Evolutionary conservation across 2,329 filamentous ascomycete genomes (phyloP).

Genomic region (Colletotrichum destructivum): DNA sequence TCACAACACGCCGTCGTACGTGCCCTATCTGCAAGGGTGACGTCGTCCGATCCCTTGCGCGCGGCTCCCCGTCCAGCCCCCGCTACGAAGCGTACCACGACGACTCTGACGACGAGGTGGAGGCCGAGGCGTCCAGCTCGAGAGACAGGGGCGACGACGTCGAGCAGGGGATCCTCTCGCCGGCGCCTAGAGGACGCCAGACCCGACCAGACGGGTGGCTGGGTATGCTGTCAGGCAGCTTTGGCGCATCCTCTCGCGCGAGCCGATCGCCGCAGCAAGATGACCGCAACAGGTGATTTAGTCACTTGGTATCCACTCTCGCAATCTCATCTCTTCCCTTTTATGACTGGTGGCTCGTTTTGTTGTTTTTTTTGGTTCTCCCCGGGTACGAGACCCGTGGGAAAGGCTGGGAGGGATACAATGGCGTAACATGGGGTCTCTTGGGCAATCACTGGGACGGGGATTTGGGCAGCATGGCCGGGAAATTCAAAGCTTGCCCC

Average conservation of each 20-base stretch:
- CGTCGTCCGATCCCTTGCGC: slow-evolving; percentile 81
- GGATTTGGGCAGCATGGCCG: slow-evolving; percentile 33
- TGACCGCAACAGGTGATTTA: slow-evolving; percentile 34
- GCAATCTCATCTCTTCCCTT: slow-evolving; percentile 17
- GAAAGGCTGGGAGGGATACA: slow-evolving; percentile 11
- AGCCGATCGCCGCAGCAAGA: slow-evolving; percentile 36
- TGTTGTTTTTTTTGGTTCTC: slow-evolving; percentile 12
- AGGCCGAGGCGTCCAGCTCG: slow-evolving; percentile 50
- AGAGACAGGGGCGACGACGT: slow-evolving; percentile 55
- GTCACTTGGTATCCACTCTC: not conserved
- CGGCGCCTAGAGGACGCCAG: slow-evolving; percentile 43
- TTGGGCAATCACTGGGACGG: slow-evolving; percentile 6
- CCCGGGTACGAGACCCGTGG: not conserved
- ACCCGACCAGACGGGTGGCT: slow-evolving; percentile 56
- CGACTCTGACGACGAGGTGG: slow-evolving; percentile 64
- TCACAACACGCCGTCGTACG: slow-evolving; percentile 94
- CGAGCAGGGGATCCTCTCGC: slow-evolving; percentile 58
- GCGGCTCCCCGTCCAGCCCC: slow-evolving; percentile 65
- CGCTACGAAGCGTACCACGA: slow-evolving; percentile 71
- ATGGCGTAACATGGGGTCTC: slow-evolving; percentile 38
- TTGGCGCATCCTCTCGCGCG: slow-evolving; percentile 32
- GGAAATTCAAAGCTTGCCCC: slow-evolving; percentile 5
- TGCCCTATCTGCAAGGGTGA: slow-evolving; percentile 99
- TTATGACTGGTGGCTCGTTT: slow-evolving; percentile 5
- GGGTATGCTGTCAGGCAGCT: slow-evolving; percentile 53